Percentiles rank a stretch among this genome's conserved stretches.
phyloP scores from a whole-genome alignment of 2,329 filamentous ascomycete species.

The Microdochium bolleyi region DNA sequence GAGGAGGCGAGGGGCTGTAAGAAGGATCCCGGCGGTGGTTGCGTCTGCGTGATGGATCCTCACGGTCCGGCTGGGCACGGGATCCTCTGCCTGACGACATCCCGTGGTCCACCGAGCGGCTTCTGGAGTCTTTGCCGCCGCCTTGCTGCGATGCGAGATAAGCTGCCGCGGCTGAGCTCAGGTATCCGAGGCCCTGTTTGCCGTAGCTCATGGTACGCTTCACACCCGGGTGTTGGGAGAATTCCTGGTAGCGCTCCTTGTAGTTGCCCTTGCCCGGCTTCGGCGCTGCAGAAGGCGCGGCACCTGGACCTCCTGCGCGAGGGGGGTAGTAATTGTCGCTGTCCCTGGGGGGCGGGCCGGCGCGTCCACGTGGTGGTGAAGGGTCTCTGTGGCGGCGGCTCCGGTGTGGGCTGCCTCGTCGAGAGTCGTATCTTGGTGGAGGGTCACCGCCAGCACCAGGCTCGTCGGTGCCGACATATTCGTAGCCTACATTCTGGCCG shows the following conservation, averaged over 20 bases:
- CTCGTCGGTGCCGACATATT: constrained; percentile 20
- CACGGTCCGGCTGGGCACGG: constrained; percentile 4
- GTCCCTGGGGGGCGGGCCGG: not conserved
- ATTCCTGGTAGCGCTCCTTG: constrained; percentile 10
- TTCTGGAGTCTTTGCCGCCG: constrained; percentile 3
- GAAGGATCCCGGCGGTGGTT: not conserved
- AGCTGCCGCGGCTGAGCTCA: constrained; percentile 18
- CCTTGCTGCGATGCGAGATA: constrained; percentile 17
- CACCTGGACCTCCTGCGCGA: constrained; percentile 3
- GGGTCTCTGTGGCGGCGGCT: constrained; percentile 2
- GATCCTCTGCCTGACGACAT: not conserved
- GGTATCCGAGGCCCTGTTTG: constrained; percentile 14
- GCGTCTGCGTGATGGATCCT: not conserved
- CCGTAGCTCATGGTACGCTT: constrained; percentile 15
- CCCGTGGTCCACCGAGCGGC: constrained; percentile 11
- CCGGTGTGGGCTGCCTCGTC: constrained; percentile 8
- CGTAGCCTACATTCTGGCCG: constrained; percentile 9
- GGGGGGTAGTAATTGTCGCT: not conserved
- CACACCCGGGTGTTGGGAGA: constrained; percentile 13
- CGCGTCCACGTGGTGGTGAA: not conserved
- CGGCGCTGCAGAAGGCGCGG: constrained; percentile 1
- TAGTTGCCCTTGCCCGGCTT: constrained; percentile 5
- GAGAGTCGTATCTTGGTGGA: constrained; percentile 5
- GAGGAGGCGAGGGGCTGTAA: constrained; percentile 2
- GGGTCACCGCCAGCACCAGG: constrained; percentile 6